Evolutionary conservation across 1,284 basidiomycete genomes (phyloP), one percentile per base, ranked within the genome.

Genomic region (Cystobasidium sp.): DNA sequence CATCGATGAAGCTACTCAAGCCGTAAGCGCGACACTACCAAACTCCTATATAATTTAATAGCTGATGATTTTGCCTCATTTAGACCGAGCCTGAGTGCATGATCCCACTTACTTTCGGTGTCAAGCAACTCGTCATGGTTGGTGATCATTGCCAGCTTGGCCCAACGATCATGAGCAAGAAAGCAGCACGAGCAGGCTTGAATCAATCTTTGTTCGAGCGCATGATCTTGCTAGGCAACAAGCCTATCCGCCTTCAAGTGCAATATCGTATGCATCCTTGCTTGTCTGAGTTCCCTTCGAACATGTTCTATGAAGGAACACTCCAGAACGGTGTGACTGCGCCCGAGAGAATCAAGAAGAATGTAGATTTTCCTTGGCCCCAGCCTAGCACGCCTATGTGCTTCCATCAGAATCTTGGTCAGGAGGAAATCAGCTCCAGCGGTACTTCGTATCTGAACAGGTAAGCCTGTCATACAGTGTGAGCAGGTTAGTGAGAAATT

Each of bases 221-320:
- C 49, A 89, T 99, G 65, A 94, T 99, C 77, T 87, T 97, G 64
- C 89, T 99, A 70, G 91, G 91, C 61, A 99, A 99, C 83, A 88
- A 94, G 31, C 97, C 97, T 20, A 99, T 99, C 80, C 94, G 97
- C 76, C 88, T 99, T 46, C 94, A 99, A 84, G 97, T 99, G 56
- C 97, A 99, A 84, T 99, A 99, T 82, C 95, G 97, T 82, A 99
- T 99, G 97, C 97, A 99, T 82, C 97, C 97, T 16, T 98, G 96
- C 83, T 86, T 99, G 61, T 98, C 97, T 62, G 95, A 99, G 83
- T 99, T 99, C 85, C 96, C 97, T 0, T 97, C 94, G 76, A 99
- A 99, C 84, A 98, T 99, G 96, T 99, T 99, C 85, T 99, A 99
- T 84, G 97, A 99, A 83, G 97, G 97, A 22, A 97, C 95, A 0